Conservation (phyloP, 2,329 filamentous ascomycete species). For the Diaporthe sp. region DNA sequence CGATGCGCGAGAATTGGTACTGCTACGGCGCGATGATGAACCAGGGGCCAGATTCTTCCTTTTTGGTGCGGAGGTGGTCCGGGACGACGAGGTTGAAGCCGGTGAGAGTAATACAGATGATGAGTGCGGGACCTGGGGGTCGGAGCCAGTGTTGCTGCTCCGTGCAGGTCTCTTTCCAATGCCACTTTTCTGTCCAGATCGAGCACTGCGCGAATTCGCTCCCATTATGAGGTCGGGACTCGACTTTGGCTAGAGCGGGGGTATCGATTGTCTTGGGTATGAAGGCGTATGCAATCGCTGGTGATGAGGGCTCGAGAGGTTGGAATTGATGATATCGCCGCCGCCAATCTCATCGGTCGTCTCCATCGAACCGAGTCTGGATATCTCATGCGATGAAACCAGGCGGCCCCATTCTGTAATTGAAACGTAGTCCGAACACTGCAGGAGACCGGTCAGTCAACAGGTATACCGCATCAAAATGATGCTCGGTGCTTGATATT, state of each 20-base stretch:
- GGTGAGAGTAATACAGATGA: conserved; percentile 30
- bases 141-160: conserved; percentile 33
- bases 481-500: conserved; percentile 29
- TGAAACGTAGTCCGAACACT: conserved; percentile 32
- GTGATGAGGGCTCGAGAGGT: conserved; percentile 25
- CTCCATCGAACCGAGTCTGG: conserved; percentile 32
- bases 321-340: conserved; percentile 32
- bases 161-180: conserved; percentile 47
- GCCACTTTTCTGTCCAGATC: conserved; percentile 50
- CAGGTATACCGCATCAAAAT: conserved; percentile 21
- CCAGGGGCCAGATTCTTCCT: background rate
- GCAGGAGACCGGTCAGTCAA: background rate
- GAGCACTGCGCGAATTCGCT: conserved; percentile 47
- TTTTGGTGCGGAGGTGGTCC: conserved; percentile 20
- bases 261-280: conserved; percentile 6
- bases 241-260: conserved; percentile 26
- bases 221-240: conserved; percentile 46
- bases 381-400: conserved; percentile 33
- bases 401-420: conserved; percentile 34
- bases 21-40: conserved; percentile 30
- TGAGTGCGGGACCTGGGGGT: conserved; percentile 19
- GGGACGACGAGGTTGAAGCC: conserved; percentile 20
- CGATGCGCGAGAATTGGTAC: conserved; percentile 19
- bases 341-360: conserved; percentile 30
- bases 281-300: conserved; percentile 12